Conservation (phyloP, 257 asterid genomes). For the Ocimum tenuiflorum region DNA sequence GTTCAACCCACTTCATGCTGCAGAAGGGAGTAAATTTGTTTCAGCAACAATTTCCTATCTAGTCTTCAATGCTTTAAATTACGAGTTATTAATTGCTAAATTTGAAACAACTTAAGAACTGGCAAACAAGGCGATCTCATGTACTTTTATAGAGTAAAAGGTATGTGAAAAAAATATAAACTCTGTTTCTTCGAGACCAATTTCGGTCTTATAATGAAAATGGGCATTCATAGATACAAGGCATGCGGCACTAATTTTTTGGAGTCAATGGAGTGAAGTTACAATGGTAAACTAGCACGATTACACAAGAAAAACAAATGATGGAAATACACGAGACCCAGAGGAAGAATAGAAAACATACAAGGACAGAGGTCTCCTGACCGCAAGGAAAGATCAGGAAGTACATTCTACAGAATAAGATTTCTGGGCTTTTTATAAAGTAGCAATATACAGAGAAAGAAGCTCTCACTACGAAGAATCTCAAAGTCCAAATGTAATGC, state of each 20-base stretch:
- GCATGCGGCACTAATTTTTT: neutral
- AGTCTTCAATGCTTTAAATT: neutral
- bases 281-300: neutral
- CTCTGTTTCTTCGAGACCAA: neutral
- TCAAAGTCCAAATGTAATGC: no score
- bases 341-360: neutral
- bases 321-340: neutral
- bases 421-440: neutral
- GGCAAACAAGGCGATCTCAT: neutral
- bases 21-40: slow-evolving; percentile 13
- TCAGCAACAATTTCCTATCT: neutral
- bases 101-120: neutral
- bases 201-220: neutral
- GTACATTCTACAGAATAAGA: neutral
- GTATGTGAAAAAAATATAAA: neutral
- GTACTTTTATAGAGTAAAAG: neutral
- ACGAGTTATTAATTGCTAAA: neutral
- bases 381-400: neutral
- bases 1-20: slow-evolving; percentile 97
- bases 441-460: neutral
- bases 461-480: neutral
- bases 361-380: neutral
- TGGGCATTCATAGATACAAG: neutral
- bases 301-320: neutral
- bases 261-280: neutral